These are phyloP conservation scores for Lasiosphaeria hispida DNA, from an alignment of 495 filamentous ascomycete species.

Conservation along the genomic window DNA sequence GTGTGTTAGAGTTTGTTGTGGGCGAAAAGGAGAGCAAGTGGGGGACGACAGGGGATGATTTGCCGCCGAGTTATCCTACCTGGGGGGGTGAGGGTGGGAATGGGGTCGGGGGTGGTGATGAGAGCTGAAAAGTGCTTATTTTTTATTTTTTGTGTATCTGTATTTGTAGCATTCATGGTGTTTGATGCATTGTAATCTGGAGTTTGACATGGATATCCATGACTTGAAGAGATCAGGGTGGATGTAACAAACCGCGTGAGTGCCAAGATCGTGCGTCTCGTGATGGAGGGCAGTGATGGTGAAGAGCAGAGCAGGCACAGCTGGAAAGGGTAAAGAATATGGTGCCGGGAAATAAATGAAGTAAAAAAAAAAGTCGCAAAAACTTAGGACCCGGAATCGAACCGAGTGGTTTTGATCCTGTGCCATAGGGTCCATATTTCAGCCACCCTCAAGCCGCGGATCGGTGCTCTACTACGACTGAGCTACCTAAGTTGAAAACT, in stretches of 20 bases:
- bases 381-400: no score
- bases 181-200: background rate
- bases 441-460: no score
- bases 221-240: background rate
- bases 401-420: no score
- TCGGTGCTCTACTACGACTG: no score
- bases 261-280: background rate
- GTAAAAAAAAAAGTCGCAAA: no score
- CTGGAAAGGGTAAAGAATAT: no score
- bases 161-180: no score
- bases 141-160: no score
- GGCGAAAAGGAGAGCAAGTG: slow-evolving; percentile 62
- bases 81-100: slow-evolving; percentile 1
- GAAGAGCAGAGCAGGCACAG: no score
- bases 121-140: background rate
- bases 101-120: background rate
- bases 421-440: no score
- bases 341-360: no score
- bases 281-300: background rate
- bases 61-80: slow-evolving; percentile 57
- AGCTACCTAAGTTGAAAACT: no score
- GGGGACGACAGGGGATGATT: slow-evolving; percentile 62
- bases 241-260: background rate
- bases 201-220: background rate
- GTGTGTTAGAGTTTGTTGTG: slow-evolving; percentile 61